Evolutionary conservation across 2,329 filamentous ascomycete genomes (phyloP), one percentile per base, ranked within the genome.

Genomic region (Talaromyces sp.): DNA sequence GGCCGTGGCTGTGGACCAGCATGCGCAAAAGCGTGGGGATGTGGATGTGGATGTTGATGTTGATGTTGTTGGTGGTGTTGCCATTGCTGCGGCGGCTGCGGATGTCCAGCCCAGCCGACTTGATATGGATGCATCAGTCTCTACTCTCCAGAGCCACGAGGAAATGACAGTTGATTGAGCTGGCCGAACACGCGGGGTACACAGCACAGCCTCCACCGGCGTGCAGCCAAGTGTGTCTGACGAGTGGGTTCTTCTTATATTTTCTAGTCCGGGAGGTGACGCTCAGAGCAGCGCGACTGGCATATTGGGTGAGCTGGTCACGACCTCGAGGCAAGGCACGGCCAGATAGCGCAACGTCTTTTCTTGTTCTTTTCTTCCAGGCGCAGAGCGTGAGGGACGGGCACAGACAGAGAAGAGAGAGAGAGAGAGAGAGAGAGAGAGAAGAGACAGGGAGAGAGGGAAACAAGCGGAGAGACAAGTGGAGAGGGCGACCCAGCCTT

Each of bases 41-140:
- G 30, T 3, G 31, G 50, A 9, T n/a, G n/a, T n/a, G n/a, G n/a
- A n/a, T n/a, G n/a, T n/a, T n/a, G n/a, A n/a, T n/a, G n/a, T n/a
- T 52, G 61, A 18, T 59, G 23, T 34, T 60, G 59, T 10, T 60
- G 61, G 61, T 30, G 54, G 51, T 53, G 59, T 9, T 60, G 61
- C 36, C 54, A 56, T 56, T 33, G 54, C 12, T 34, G 54, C 31
- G 23, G 31, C 16, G 16, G 54, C n/a, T 33, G 54, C 28, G 42
- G 33, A 27, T 60, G 57, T 28, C 27, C 50, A 31, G 12, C 30
- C 50, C 50, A 53, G 10, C 50, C 50, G 4, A n/a, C 27, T n/a
- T n/a, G 50, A 53, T n/a, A 31, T 27, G 50, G 50, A 53, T 53
- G 30, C 50, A 53, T 53, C 50, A 33, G 50, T 31, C 44, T 23